These are phyloP conservation scores for Schizonepeta tenuifolia DNA, from an alignment of 257 asterid genomes.

Conservation along the genomic window DNA sequence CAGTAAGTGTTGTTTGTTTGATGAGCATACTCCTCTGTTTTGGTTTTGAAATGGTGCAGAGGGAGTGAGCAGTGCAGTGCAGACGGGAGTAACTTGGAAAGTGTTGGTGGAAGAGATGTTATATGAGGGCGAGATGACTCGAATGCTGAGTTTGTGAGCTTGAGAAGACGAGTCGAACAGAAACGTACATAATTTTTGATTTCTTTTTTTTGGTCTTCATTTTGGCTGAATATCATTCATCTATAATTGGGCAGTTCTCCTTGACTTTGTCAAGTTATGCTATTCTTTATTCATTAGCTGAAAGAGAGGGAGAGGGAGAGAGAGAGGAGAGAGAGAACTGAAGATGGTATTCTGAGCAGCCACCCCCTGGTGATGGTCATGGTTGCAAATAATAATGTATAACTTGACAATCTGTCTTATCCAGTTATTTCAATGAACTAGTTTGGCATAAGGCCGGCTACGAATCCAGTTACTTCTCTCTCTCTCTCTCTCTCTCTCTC, in stretches of 20 bases:
- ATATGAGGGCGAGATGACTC: background rate
- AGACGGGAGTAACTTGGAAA: background rate
- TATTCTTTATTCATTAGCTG: constrained; percentile 28
- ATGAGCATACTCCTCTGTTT: background rate
- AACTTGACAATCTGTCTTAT: background rate
- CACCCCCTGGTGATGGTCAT: background rate
- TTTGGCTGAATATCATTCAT: background rate
- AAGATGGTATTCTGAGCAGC: background rate
- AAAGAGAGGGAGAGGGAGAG: background rate
- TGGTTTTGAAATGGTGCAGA: constrained; percentile 38
- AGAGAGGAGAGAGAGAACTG: background rate
- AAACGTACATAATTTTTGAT: constrained; percentile 23
- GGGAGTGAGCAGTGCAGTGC: constrained; percentile 36
- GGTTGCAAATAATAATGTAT: background rate
- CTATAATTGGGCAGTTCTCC: constrained; percentile 7
- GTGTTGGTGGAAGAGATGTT: constrained; percentile 15
- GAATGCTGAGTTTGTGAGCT: background rate
- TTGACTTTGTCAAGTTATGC: background rate
- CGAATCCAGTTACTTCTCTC: no score
- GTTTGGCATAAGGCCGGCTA: no score
- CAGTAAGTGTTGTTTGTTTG: background rate
- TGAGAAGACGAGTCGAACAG: constrained; percentile 21
- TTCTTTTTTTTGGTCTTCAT: background rate
- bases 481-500: no score
- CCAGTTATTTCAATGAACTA: background rate